phyloP scores from a whole-genome alignment of 2,329 filamentous ascomycete genomes.

The Mycosphaerella sp. region DNA sequence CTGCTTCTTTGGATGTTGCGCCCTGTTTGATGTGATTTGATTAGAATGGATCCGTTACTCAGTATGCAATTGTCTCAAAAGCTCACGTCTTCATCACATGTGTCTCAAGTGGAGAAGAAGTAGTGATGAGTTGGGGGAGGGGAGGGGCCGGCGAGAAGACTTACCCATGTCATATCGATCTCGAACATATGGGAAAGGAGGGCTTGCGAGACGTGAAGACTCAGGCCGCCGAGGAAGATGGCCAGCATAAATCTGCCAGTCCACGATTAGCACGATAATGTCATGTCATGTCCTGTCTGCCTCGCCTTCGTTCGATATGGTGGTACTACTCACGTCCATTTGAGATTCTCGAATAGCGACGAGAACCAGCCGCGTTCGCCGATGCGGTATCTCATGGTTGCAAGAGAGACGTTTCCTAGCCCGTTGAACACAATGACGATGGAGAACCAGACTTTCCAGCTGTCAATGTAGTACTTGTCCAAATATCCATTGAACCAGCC shows the following conservation, averaged over 20 bases:
- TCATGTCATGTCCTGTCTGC: too few species aligned
- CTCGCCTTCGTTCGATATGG: too few species aligned
- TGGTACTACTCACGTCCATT: constrained; percentile 50
- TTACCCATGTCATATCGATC: constrained; percentile 71
- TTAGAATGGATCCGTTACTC: too few species aligned
- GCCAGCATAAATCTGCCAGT: constrained; percentile 51
- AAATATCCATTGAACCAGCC: constrained; percentile 64
- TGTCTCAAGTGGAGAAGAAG: too few species aligned
- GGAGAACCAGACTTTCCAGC: constrained; percentile 58
- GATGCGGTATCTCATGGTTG: constrained; percentile 57
- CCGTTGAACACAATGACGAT: constrained; percentile 61
- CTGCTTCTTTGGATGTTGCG: constrained; percentile 69
- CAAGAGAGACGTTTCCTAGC: constrained; percentile 56
- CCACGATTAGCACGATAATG: background rate
- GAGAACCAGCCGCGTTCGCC: constrained; percentile 48
- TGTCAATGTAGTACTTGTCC: constrained; percentile 62
- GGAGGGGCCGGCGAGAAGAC: background rate
- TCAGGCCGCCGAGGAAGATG: constrained; percentile 77
- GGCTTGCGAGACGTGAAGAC: constrained; percentile 73
- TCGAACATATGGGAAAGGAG: constrained; percentile 77
- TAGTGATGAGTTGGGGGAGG: too few species aligned
- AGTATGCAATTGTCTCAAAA: too few species aligned
- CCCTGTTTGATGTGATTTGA: constrained; percentile 44
- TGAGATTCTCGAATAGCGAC: constrained; percentile 52
- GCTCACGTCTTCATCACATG: too few species aligned